Base-by-base conservation (phyloP, 2,329 filamentous ascomycete genomes). In the Aspergillus amoenus region DNA sequence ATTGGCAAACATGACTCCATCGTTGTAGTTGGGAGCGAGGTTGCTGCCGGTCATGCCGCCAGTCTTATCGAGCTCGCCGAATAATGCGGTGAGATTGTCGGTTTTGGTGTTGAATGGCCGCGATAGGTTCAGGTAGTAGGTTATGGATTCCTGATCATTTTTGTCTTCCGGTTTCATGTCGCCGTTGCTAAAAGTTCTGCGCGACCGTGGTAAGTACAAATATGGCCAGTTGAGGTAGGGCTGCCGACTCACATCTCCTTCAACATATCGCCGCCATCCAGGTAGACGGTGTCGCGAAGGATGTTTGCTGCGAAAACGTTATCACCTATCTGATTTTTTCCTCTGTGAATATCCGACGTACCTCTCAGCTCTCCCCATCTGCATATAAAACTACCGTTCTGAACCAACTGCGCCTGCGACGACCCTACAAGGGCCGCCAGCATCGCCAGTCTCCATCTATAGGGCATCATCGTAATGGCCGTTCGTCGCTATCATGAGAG, bases 1-100 rank as follows among this genome's bases (percentile, higher is more conserved):
- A 63, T 89, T 90, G 47, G 80, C 81, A 32, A 91, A 81, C 74
- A 90, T 82, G 7, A 78, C 83, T 2, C 88, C 88, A 58, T 88
- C 86, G 15, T 78, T 59, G 59, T 82, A 88, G 62, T 82, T 82
- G 0, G 85, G 84, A 0, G 79, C 78, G 44, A 81, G 59, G 59
- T 82, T 82, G 60, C 81, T 82, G 59, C 81, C 84, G 17, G 71
- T 70, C 3, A 76, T 76, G 6, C 80, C 76, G 37, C 67, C 76
- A 0, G 77, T 78, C 60, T 85, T 87, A 2, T 79, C 74, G 39
- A 83, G 67, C 0, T 68, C 73, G 2, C 71, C 68, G 17, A 89
- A 76, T 9, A 87, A 68, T 0, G 65, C 68, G 15, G 81, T 86
- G 46, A 83, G 67, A 65, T 89, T 88, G 1, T 68, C 75, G 2